Evolutionary conservation across 108 stramenopile species (phyloP), one percentile per base, ranked within the genome.

Genomic region (Cylindrotheca closterium): DNA sequence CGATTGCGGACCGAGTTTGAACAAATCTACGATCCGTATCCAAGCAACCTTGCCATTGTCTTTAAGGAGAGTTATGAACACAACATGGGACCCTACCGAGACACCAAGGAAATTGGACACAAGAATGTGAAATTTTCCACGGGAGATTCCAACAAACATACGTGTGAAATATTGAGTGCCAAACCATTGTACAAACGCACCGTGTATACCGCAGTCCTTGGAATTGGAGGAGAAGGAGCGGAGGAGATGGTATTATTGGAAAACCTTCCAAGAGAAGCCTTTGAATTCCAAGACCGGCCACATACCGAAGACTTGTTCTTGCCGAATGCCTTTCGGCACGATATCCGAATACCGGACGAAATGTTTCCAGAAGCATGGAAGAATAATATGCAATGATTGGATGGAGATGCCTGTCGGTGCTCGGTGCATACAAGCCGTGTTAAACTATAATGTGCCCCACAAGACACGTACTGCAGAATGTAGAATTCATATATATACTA

Each of bases 311-410:
- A 85, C 49, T 31, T 70, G 32, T 79, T 73, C 63, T 55, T 79
- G 32, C 28, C 27, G 4, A 70, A 80, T 59, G 77, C 77, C 18
- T 85, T 85, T 70, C 80, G 84, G 0, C 78, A 85, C 47, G 63
- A 75, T 21, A 81, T 80, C 49, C 46, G 61, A 21, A 72, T 85
- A 19, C 80, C 78, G 1, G 84, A 81, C 63, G 63, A 73, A 5
- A 69, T 87, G 18, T 81, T 82, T 45, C 86, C 86, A 17, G 63
- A 77, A 27, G 46, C 54, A 47, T 87, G 86, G 86, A 78, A 65
- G 50, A 81, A 87, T 58, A 24, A 24, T 10, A 60, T 45, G 4
- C n/a, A 60, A 42, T n/a, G n/a, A n/a, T n/a, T n/a, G n/a, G n/a
- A n/a, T n/a, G n/a, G n/a, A n/a, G n/a, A n/a, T n/a, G n/a, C n/a